Evolutionary conservation across 1,284 basidiomycete species (phyloP), one percentile per base, ranked within the genome.

Genomic region (Tilletia indica): DNA sequence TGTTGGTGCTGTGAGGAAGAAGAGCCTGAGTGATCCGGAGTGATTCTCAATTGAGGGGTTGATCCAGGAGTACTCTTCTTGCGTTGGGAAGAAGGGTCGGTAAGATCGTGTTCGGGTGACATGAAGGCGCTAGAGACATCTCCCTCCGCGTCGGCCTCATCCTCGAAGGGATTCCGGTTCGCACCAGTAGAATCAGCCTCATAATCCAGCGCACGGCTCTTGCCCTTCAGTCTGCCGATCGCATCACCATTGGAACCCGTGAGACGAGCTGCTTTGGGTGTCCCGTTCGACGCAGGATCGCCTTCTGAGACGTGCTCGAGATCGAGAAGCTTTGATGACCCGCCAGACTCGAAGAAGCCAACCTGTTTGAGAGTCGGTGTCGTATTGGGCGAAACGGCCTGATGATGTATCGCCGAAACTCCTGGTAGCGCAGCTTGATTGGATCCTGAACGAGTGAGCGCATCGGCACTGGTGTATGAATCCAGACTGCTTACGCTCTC

Each of bases 401-500:
- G 42, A 45, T 8, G 42, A 45, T 45, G 42, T 8, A 3, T 45
- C 9, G 42, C 42, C 3, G 14, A 8, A 1, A 14, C 3, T 9
- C 9, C 42, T 14, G 42, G 1, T 8, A 45, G 42, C 42, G 42
- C 42, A 14, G 42, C 42, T 45, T 45, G 42, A 14, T 45, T 45
- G 34, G 12, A 39, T 0, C 4, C 61, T 6, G 61, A 42, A 12
- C 61, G 61, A 6, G 61, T 64, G 34, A 64, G 61, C 16, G 61
- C 61, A 16, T 64, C 61, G 12, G 61, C 12, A 16, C 61, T 64
- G 0, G 61, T 64, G 38, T 64, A 64, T 6, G 61, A 64, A n/a
- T 64, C 61, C 12, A 64, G 36, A 39, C 61, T 64, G 61, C 34
- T 38, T 19, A 64, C 61, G 61, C 61, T 64, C 38, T 64, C 61